phyloP scores from a whole-genome alignment of 2,329 filamentous ascomycete species.

The Truncatella angustata region DNA sequence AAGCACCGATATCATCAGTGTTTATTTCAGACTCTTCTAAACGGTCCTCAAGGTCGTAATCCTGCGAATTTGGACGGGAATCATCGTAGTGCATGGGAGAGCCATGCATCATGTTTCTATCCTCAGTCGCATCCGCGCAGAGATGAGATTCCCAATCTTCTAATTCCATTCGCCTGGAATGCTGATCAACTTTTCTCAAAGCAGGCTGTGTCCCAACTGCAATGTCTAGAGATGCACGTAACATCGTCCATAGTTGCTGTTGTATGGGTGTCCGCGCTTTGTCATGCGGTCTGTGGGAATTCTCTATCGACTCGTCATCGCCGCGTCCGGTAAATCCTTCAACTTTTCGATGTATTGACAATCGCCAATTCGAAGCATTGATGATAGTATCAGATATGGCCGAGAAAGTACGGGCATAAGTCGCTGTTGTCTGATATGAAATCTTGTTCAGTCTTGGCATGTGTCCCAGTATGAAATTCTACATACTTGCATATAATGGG shows the following conservation, averaged over 20 bases:
- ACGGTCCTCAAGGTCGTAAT: background rate
- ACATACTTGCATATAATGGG: conserved; percentile 27
- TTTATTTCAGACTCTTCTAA: background rate
- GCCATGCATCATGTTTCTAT: too few relatives aligned
- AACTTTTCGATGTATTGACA: background rate
- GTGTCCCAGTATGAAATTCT: background rate
- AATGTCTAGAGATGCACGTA: background rate
- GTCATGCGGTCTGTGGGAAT: background rate
- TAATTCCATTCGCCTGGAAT: background rate
- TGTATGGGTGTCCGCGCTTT: background rate
- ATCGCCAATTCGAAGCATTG: background rate
- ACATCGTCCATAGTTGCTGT: background rate
- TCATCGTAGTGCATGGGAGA: too few relatives aligned
- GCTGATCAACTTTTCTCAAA: background rate
- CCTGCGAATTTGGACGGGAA: too few relatives aligned
- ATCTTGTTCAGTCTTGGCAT: background rate
- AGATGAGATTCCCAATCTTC: conserved; percentile 2
- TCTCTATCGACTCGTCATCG: background rate
- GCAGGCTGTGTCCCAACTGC: background rate
- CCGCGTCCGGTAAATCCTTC: background rate
- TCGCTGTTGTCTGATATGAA: background rate
- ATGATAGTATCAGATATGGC: conserved; percentile 6
- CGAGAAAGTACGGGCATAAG: background rate
- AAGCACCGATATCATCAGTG: background rate
- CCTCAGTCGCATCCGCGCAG: background rate